These are phyloP conservation scores for Marchantia paleacea DNA, from an alignment of 225 moss, liverwort and hornwort species.

Conservation along the genomic window DNA sequence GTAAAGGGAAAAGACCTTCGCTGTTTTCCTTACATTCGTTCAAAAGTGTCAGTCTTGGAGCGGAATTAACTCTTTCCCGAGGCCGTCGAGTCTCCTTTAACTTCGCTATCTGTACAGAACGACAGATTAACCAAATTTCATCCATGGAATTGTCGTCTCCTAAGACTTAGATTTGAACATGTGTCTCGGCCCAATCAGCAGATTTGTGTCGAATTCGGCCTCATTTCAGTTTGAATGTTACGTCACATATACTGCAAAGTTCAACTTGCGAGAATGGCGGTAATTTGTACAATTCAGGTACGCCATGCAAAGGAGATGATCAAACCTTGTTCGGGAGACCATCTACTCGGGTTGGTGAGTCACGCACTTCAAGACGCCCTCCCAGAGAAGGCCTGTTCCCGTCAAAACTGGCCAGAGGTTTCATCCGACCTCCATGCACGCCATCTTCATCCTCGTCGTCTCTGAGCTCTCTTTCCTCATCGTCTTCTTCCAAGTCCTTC, in stretches of 20 bases:
- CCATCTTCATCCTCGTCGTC: constrained; percentile 37
- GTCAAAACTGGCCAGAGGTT: constrained; percentile 41
- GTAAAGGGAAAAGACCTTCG: constrained; percentile 35
- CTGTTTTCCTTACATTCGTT: constrained; percentile 38
- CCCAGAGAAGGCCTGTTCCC: constrained; percentile 26
- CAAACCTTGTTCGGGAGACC: background rate
- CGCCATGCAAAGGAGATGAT: background rate
- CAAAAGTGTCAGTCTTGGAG: background rate
- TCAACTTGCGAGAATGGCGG: too few relatives aligned
- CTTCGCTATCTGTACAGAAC: background rate
- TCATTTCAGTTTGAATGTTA: background rate
- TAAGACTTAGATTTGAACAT: background rate
- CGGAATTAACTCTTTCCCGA: constrained; percentile 2
- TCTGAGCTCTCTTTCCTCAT: constrained; percentile 29
- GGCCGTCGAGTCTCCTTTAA: background rate
- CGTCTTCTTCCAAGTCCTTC: background rate
- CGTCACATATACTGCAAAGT: background rate
- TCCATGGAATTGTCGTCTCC: too few relatives aligned
- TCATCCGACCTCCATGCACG: constrained; percentile 43
- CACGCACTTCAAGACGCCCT: constrained; percentile 12
- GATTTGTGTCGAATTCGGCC: background rate
- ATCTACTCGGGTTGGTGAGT: background rate
- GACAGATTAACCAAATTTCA: too few relatives aligned
- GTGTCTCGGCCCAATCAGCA: background rate
- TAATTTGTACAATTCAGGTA: background rate